A percentile compares a stretch with the other conserved stretches of the same genome.
These are phyloP conservation scores for Aspergillus flavus DNA, from an alignment of 2,329 filamentous ascomycete genomes.

Conservation along the genomic window DNA sequence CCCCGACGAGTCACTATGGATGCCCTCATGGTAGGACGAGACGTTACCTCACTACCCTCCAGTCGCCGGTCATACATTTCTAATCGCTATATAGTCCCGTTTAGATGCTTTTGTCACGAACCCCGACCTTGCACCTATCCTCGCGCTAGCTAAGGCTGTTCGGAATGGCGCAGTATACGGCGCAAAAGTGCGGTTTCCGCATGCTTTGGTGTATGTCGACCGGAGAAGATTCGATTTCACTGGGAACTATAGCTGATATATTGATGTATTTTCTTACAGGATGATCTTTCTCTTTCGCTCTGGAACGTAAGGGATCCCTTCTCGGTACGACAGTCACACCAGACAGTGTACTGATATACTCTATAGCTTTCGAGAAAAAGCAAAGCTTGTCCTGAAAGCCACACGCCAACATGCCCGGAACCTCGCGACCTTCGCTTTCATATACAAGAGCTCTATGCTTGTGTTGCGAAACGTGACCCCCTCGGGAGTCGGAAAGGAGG, in stretches of 20 bases:
- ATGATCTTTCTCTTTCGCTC: conserved; percentile 98
- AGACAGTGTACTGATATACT: conserved; percentile 13
- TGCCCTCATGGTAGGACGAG: conserved; percentile 33
- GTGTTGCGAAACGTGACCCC: conserved; percentile 63
- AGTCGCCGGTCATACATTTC: conserved; percentile 4
- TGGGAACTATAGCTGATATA: conserved; percentile 19
- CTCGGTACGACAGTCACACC: neutral
- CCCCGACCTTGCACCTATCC: conserved; percentile 79
- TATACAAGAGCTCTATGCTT: conserved; percentile 86
- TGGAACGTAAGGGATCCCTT: conserved; percentile 66
- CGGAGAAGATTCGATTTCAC: neutral
- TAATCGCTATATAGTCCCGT: conserved; percentile 54
- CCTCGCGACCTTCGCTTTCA: conserved; percentile 83
- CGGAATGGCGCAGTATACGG: conserved; percentile 98
- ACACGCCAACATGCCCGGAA: conserved; percentile 90
- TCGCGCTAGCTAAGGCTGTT: conserved; percentile 86
- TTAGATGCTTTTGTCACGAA: conserved; percentile 79
- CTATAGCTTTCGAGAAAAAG: conserved; percentile 70
- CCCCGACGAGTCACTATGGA: conserved; percentile 35
- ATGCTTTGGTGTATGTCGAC: conserved; percentile 77
- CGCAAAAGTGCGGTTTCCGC: conserved; percentile 95
- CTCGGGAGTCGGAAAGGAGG: conserved; percentile 56
- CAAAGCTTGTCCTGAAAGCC: conserved; percentile 75
- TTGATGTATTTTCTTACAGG: conserved; percentile 44
- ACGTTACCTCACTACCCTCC: neutral